Conservation (phyloP, 495 filamentous ascomycete genomes). For the Aspergillus mulundensis region DNA sequence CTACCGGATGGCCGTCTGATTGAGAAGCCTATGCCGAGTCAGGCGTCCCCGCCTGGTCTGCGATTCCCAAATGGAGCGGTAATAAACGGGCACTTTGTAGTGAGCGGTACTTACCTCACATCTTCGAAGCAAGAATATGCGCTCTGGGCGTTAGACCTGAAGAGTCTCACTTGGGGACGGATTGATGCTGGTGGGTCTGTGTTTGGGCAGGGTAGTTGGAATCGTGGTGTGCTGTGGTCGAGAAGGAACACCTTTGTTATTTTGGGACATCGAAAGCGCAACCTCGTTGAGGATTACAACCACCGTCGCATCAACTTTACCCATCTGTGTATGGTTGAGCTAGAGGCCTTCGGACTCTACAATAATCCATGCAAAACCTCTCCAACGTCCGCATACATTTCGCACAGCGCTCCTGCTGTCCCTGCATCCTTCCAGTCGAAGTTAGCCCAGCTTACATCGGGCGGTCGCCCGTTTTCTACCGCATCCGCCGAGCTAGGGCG, state of each 20-base stretch:
- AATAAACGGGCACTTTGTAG: conserved; percentile 91
- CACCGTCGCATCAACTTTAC: conserved; percentile 97
- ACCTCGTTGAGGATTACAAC: conserved; percentile 96
- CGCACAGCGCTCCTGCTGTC: conserved; percentile 66
- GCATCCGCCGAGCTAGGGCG: conserved; percentile 84
- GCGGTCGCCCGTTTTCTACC: conserved; percentile 62
- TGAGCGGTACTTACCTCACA: conserved; percentile 94
- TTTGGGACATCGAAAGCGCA: conserved; percentile 85
- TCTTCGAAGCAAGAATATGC: conserved; percentile 98
- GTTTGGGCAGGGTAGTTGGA: conserved; percentile 96
- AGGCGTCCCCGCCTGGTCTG: conserved; percentile 82
- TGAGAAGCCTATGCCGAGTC: conserved; percentile 84
- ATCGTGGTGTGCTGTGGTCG: conserved; percentile 88
- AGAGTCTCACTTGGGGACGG: conserved; percentile 83
- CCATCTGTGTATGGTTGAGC: conserved; percentile 90
- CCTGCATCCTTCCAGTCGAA: conserved; percentile 54
- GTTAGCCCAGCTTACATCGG: conserved; percentile 59
- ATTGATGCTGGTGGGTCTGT: conserved; percentile 94
- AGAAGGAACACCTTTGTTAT: conserved; percentile 92
- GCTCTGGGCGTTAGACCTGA: conserved; percentile 88
- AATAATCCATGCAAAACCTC: conserved; percentile 80
- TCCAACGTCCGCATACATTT: conserved; percentile 74
- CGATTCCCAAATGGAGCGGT: conserved; percentile 94
- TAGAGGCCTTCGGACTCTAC: conserved; percentile 95
- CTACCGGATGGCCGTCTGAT: conserved; percentile 76